phyloP scores from a whole-genome alignment of 148 eudicot species.

The Fagopyrum tataricum region DNA sequence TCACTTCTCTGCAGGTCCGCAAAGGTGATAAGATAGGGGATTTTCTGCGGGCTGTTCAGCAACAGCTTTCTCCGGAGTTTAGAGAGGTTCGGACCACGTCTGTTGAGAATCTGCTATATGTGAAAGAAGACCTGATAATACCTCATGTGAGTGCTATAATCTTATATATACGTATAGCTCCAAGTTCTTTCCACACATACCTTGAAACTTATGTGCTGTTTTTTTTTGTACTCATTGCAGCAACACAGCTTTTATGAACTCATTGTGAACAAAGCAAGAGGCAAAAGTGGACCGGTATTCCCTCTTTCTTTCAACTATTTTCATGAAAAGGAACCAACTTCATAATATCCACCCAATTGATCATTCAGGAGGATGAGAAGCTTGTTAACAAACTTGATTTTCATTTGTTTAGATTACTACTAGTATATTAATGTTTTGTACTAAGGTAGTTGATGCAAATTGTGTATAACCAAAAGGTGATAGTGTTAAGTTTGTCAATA shows the following conservation, averaged over 20 bases:
- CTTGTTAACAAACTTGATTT: not conserved
- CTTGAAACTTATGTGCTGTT: not conserved
- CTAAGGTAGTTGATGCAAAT: not conserved
- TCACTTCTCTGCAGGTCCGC: conserved; percentile 52
- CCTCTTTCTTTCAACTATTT: conserved; percentile 9
- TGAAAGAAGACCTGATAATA: conserved; percentile 95
- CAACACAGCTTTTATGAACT: conserved; percentile 98
- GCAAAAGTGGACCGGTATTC: conserved; percentile 98
- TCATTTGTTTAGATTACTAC: not conserved
- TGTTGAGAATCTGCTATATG: conserved; percentile 93
- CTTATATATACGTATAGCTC: not conserved
- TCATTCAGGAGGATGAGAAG: conserved; percentile 1
- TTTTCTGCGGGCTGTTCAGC: conserved; percentile 88
- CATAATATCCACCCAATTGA: not conserved
- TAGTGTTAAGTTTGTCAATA: not conserved
- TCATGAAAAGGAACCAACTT: not conserved
- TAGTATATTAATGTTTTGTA: not conserved
- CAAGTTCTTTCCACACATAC: not conserved
- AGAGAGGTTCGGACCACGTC: conserved; percentile 94
- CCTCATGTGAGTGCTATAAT: conserved; percentile 57
- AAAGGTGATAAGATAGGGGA: conserved; percentile 96
- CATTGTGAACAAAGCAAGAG: conserved; percentile 96
- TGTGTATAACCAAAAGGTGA: not conserved
- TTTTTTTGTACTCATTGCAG: conserved; percentile 26
- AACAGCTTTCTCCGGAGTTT: conserved; percentile 97